Percentiles rank a stretch among this genome's conserved stretches.
Evolutionary conservation across 495 filamentous ascomycete genomes (phyloP).

Genomic region (Podospora pseudopauciseta): DNA sequence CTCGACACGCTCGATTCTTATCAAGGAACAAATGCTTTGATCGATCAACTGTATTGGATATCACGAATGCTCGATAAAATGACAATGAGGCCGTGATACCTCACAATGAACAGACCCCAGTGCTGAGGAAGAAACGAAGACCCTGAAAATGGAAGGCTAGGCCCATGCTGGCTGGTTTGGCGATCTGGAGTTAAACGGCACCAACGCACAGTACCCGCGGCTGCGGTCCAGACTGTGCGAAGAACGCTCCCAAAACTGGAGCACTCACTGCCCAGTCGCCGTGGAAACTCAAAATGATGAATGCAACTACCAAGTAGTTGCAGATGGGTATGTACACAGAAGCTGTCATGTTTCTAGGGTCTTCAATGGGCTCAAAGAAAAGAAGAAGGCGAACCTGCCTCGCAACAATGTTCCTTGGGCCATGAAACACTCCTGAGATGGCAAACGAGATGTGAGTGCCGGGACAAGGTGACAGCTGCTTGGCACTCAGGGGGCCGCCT

Average conservation of each 20-base stretch:
- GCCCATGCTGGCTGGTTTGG: neutral
- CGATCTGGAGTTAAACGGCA: conserved; percentile 3
- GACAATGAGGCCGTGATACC: neutral
- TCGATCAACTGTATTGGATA: neutral
- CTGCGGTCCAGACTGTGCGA: conserved; percentile 12
- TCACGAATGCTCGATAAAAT: neutral
- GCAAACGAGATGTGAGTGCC: conserved; percentile 11
- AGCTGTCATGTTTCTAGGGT: neutral
- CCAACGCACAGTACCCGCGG: conserved; percentile 12
- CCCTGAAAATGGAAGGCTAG: neutral
- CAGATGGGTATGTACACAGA: neutral
- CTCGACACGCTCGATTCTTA: neutral
- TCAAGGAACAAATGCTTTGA: neutral
- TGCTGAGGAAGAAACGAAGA: neutral
- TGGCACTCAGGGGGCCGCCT: conserved; percentile 8
- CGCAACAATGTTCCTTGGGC: neutral
- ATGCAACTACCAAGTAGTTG: neutral
- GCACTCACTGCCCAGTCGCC: conserved; percentile 5
- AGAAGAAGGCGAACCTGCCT: neutral
- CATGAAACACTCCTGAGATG: conserved; percentile 19
- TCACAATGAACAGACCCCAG: neutral
- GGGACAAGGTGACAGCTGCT: conserved; percentile 5
- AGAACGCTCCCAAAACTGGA: neutral
- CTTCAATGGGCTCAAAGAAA: neutral
- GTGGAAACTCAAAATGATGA: conserved; percentile 7